Percentiles rank a stretch among this genome's conserved stretches.
Evolutionary conservation across 140 eudicot species (phyloP).

Genomic region (Bidens hawaiensis): DNA sequence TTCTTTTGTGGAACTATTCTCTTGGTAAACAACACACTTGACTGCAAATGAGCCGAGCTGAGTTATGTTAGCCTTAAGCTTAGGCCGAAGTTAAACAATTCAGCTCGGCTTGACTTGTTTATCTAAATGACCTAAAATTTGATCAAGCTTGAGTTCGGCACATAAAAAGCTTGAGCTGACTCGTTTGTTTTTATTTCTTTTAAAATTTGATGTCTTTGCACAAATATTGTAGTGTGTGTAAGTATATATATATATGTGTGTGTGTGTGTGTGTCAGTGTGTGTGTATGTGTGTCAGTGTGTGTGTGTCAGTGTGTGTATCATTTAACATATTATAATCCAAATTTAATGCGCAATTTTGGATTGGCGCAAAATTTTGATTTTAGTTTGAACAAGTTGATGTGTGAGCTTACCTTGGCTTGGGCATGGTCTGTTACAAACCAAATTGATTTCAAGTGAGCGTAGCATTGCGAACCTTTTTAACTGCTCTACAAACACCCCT

Average conservation of each 20-base stretch:
- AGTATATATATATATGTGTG: too few species aligned
- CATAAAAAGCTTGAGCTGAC: background rate
- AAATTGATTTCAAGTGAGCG: background rate
- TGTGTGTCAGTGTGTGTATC: too few species aligned
- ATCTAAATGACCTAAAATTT: background rate
- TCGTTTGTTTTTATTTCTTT: background rate
- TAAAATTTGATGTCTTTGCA: too few species aligned
- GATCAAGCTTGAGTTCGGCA: background rate
- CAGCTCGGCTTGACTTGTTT: background rate
- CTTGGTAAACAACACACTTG: conserved; percentile 15
- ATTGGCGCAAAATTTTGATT: too few species aligned
- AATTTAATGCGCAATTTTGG: background rate
- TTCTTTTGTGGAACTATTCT: conserved; percentile 32
- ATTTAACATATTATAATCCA: background rate
- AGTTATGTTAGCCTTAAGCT: too few species aligned
- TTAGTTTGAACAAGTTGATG: background rate
- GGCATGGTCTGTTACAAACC: background rate
- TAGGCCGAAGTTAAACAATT: too few species aligned
- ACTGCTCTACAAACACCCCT: background rate
- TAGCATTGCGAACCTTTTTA: background rate
- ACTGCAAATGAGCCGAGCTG: too few species aligned
- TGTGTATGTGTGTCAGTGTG: too few species aligned
- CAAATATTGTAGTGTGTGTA: too few species aligned
- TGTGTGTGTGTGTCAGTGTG: too few species aligned
- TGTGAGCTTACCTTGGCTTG: background rate